Conservation (phyloP, 2,329 filamentous ascomycete genomes). For the Huntiella savannae region DNA sequence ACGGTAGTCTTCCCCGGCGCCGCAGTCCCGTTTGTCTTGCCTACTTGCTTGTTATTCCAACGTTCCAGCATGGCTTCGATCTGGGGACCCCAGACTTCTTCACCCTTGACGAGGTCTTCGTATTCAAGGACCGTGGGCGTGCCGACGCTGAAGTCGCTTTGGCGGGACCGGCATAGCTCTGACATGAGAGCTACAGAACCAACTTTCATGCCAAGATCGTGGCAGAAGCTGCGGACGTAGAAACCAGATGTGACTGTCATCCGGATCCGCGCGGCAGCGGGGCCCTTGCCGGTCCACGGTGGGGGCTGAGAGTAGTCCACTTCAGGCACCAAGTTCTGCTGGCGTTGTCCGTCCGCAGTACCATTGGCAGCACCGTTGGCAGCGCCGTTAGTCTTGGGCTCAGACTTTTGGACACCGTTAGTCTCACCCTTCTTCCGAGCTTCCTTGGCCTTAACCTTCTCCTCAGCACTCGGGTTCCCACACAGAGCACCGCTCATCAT, state of each 20-base stretch:
- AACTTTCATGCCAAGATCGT: constrained; percentile 72
- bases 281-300: constrained; percentile 40
- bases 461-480: constrained; percentile 4
- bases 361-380: constrained; percentile 3
- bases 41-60: constrained; percentile 18
- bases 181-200: constrained; percentile 74
- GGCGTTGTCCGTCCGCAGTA: constrained; percentile 18
- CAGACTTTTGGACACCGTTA: background rate
- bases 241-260: constrained; percentile 93
- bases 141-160: constrained; percentile 60
- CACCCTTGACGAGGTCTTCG: constrained; percentile 53
- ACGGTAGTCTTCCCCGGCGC: constrained; percentile 4
- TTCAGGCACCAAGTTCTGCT: constrained; percentile 34
- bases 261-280: constrained; percentile 62
- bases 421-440: constrained; percentile 1
- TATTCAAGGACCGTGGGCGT: constrained; percentile 59
- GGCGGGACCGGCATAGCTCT: constrained; percentile 58
- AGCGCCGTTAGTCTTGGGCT: background rate
- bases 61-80: constrained; percentile 31
- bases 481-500: constrained; percentile 10
- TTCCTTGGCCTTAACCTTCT: background rate
- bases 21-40: constrained; percentile 2
- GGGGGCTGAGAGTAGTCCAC: constrained; percentile 29
- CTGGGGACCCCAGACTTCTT: constrained; percentile 66
- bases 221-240: constrained; percentile 85